Evolutionary conservation across 768 basidiomycete genomes (phyloP).

Genomic region (Hygrophorus pudorinus): DNA sequence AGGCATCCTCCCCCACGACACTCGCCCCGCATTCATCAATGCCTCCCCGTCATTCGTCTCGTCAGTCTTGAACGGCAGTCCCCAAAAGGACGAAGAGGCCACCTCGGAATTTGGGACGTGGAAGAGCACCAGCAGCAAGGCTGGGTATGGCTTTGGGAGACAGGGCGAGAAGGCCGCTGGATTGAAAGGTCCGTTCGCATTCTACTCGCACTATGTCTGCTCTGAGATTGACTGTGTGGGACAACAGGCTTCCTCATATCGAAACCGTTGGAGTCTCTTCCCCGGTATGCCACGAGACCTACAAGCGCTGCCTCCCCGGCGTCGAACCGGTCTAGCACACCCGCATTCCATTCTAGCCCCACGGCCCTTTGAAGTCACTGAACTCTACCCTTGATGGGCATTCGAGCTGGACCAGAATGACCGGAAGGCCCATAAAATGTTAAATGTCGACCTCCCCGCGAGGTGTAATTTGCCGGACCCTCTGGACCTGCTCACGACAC

Average conservation of each 20-base stretch:
- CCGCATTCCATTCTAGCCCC: slow-evolving; percentile 25
- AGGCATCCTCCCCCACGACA: slow-evolving; percentile 39
- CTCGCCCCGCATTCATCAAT: slow-evolving; percentile 23
- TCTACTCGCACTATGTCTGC: background rate
- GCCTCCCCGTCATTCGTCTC: slow-evolving; percentile 28
- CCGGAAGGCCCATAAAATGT: too few species aligned
- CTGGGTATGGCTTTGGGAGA: slow-evolving; percentile 69
- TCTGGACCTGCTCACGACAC: too few species aligned
- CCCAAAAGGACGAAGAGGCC: slow-evolving; percentile 10
- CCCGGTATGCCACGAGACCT: slow-evolving; percentile 41
- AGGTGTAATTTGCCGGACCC: too few species aligned
- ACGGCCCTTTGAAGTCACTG: slow-evolving; percentile 15
- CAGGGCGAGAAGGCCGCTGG: slow-evolving; percentile 69
- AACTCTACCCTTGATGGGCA: background rate
- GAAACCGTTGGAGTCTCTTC: slow-evolving; percentile 52
- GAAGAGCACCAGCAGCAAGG: slow-evolving; percentile 15
- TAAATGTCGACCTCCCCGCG: too few species aligned
- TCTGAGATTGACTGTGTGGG: slow-evolving; percentile 5
- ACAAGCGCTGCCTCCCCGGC: slow-evolving; percentile 2
- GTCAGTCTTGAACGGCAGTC: slow-evolving; percentile 18
- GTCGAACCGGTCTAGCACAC: slow-evolving; percentile 6
- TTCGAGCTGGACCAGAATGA: too few species aligned
- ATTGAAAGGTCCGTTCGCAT: slow-evolving; percentile 35
- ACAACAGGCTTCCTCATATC: slow-evolving; percentile 43
- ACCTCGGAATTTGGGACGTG: slow-evolving; percentile 8